Evolutionary conservation across 1,284 basidiomycete genomes (phyloP).

Genomic region (Heterobasidion irregulare): DNA sequence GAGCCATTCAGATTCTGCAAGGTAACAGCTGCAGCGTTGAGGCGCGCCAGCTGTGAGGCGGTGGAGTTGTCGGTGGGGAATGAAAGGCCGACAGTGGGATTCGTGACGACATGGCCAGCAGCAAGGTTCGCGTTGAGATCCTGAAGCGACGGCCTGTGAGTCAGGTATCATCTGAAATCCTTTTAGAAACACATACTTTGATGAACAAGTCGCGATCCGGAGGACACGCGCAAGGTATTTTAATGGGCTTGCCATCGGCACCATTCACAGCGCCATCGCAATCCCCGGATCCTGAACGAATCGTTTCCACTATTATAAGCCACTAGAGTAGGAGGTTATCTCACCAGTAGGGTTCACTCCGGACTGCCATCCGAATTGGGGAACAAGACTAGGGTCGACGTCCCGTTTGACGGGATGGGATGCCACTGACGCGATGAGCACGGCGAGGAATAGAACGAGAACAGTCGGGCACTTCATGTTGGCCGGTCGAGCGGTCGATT

Average conservation of each 20-base stretch:
- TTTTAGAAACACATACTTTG: slow-evolving; percentile 21
- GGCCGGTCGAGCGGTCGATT: neutral
- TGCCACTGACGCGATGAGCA: neutral
- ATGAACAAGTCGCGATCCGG: slow-evolving; percentile 42
- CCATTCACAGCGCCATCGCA: slow-evolving; percentile 31
- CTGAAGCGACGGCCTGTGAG: slow-evolving; percentile 18
- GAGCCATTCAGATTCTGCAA: slow-evolving; percentile 22
- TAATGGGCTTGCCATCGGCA: slow-evolving; percentile 39
- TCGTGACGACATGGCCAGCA: slow-evolving; percentile 47
- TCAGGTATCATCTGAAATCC: slow-evolving; percentile 18
- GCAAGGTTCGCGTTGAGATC: slow-evolving; percentile 23
- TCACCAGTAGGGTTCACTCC: slow-evolving; percentile 1
- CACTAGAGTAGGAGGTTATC: neutral
- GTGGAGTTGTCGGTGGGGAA: slow-evolving; percentile 47
- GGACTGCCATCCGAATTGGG: neutral
- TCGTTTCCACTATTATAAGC: neutral
- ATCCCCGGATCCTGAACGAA: slow-evolving; percentile 1
- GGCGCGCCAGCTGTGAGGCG: slow-evolving; percentile 38
- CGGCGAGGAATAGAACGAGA: neutral
- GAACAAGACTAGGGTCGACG: slow-evolving; percentile 2
- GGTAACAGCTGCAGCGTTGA: slow-evolving; percentile 27
- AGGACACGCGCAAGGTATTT: slow-evolving; percentile 58
- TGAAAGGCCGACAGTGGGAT: slow-evolving; percentile 37
- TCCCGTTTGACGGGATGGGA: neutral
- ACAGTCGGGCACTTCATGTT: neutral